phyloP scores from a whole-genome alignment of 164 flowering plant species.

The Vitis riparia region DNA sequence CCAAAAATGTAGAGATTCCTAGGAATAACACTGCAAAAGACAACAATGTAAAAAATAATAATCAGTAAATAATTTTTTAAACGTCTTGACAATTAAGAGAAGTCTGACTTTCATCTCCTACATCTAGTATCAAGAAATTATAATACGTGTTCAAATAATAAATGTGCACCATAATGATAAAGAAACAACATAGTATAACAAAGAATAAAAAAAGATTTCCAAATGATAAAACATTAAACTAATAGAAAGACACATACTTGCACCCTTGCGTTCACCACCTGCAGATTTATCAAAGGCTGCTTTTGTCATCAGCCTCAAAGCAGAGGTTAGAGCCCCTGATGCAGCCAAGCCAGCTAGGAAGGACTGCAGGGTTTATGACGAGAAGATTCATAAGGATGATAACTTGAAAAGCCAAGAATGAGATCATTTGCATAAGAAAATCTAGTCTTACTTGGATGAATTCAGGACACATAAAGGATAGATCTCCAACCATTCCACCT shows the following conservation, averaged over 20 bases:
- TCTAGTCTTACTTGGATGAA: conserved; percentile 59
- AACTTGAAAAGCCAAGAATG: not conserved
- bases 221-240: too few relatives aligned
- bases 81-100: too few relatives aligned
- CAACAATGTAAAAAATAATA: not conserved
- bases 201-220: too few relatives aligned
- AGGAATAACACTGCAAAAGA: conserved; percentile 48
- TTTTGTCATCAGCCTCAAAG: conserved; percentile 48
- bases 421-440: not conserved
- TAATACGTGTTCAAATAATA: not conserved
- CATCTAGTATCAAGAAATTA: not conserved
- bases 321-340: conserved; percentile 58
- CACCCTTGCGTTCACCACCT: conserved; percentile 58
- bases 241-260: conserved; percentile 27
- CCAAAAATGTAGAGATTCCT: conserved; percentile 41
- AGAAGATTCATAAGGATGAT: not conserved
- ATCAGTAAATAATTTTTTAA: not conserved
- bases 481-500: conserved; percentile 89
- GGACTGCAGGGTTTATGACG: conserved; percentile 30
- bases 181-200: too few relatives aligned
- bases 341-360: conserved; percentile 61
- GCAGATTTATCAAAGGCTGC: conserved; percentile 42
- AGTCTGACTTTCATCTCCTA: too few relatives aligned
- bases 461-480: conserved; percentile 79
- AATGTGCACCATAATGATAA: too few relatives aligned